Percentiles rank a stretch among this genome's conserved stretches.
Conservation (phyloP, 2,329 filamentous ascomycete species). For the Furcasterigmium furcatum region DNA sequence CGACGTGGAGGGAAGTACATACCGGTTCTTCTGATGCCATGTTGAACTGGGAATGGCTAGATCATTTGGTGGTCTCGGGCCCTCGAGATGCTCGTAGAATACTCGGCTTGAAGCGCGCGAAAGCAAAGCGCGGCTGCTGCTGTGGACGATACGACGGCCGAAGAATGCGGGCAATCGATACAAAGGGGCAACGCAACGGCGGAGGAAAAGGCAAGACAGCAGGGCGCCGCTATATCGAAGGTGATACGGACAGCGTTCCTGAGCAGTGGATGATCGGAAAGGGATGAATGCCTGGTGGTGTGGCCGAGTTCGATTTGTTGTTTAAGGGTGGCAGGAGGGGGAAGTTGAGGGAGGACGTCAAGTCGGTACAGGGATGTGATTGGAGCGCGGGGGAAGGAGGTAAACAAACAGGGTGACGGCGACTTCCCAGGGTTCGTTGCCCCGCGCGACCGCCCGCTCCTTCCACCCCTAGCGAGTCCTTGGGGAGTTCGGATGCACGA, state of each 20-base stretch:
- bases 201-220: conserved; percentile 7
- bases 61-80: background rate
- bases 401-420: conserved; percentile 16
- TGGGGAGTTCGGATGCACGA: background rate
- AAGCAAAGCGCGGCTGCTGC: background rate
- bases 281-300: conserved; percentile 2
- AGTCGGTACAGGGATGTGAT: conserved; percentile 5
- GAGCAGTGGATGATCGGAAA: conserved; percentile 11
- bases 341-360: conserved; percentile 2
- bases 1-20: background rate
- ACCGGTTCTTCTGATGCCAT: conserved; percentile 14
- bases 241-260: conserved; percentile 11
- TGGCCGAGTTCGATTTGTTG: conserved; percentile 14
- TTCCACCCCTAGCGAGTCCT: background rate
- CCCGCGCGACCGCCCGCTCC: conserved; percentile 8
- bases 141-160: background rate
- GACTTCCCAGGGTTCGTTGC: conserved; percentile 13
- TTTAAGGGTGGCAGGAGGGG: conserved; percentile 10
- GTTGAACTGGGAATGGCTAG: background rate
- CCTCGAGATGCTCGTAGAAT: background rate
- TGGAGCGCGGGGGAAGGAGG: conserved; percentile 12
- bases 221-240: conserved; percentile 7
- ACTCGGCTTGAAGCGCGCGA: conserved; percentile 1
- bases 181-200: conserved; percentile 4
- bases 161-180: conserved; percentile 4